Percentiles rank a stretch among this genome's conserved stretches.
Conservation (phyloP, 805 yeast genomes). For the Ogataea ramenticola region DNA sequence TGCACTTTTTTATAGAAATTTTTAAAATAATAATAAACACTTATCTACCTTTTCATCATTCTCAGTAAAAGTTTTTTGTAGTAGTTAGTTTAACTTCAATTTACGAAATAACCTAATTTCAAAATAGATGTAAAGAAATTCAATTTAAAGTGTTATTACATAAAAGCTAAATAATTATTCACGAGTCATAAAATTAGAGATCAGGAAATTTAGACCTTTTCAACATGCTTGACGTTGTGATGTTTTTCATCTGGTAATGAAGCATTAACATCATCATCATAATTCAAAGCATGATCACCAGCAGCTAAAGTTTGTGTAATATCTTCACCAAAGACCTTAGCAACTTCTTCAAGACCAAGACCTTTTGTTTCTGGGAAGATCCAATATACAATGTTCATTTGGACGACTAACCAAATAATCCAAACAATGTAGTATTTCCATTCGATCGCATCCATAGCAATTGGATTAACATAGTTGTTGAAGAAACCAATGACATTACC, state of each 20-base stretch:
- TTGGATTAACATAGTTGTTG: conserved; percentile 27
- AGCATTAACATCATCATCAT: not conserved
- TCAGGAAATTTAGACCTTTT: not conserved
- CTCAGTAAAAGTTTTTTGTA: no score
- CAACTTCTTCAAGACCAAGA: conserved; percentile 31
- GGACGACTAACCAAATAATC: conserved; percentile 1
- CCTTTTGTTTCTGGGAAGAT: conserved; percentile 22
- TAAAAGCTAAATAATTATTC: no score
- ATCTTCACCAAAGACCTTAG: conserved; percentile 9
- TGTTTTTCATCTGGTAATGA: not conserved
- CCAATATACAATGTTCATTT: not conserved
- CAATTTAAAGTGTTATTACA: no score
- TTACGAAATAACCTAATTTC: no score
- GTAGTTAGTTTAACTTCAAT: no score
- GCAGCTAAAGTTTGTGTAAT: not conserved
- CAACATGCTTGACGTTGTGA: not conserved
- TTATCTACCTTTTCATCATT: no score
- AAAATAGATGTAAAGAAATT: no score
- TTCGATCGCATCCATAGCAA: conserved; percentile 29
- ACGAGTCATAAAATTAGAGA: no score
- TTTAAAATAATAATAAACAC: no score
- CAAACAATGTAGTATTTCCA: conserved; percentile 31
- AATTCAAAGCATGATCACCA: conserved; percentile 1
- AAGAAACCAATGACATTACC: conserved; percentile 3
- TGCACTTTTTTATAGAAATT: no score